Conservation (phyloP, 202 grass and related monocot species). For the Zoysia matrella region DNA sequence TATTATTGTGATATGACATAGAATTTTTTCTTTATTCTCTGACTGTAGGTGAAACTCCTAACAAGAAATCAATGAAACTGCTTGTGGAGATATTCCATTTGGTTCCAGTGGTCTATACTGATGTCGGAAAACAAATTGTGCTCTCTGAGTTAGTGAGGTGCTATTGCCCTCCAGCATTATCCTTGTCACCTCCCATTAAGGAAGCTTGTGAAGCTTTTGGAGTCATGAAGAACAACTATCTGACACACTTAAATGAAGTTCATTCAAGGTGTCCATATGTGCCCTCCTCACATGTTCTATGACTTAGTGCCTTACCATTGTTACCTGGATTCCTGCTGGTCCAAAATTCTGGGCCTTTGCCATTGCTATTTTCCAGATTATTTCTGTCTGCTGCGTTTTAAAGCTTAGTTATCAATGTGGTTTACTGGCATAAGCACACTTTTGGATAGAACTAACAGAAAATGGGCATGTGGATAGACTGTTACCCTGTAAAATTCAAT, state of each 20-base stretch:
- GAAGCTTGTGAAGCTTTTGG: constrained; percentile 57
- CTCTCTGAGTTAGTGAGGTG: constrained; percentile 67
- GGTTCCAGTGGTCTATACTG: constrained; percentile 66
- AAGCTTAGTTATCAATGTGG: too few relatives aligned
- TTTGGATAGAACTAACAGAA: too few relatives aligned
- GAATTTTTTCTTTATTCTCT: constrained; percentile 23
- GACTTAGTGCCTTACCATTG: background rate
- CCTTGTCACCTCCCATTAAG: constrained; percentile 48
- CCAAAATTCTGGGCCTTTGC: too few relatives aligned
- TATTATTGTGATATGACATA: constrained; percentile 1
- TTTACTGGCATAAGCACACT: too few relatives aligned
- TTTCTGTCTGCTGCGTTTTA: too few relatives aligned
- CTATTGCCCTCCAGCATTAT: constrained; percentile 54
- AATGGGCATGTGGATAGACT: too few relatives aligned
- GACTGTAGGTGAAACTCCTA: constrained; percentile 59
- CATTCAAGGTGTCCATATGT: constrained; percentile 65
- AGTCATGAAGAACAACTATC: constrained; percentile 64
- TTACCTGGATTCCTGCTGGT: too few relatives aligned
- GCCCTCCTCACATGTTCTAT: constrained; percentile 23
- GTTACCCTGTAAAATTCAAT: too few relatives aligned
- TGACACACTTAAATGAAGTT: constrained; percentile 60
- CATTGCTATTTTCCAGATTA: too few relatives aligned
- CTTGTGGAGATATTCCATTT: constrained; percentile 62
- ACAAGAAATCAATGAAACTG: constrained; percentile 69
- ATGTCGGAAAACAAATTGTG: constrained; percentile 61